Evolutionary conservation across 495 filamentous ascomycete species (phyloP).

Genomic region (Aspergillus steynii): DNA sequence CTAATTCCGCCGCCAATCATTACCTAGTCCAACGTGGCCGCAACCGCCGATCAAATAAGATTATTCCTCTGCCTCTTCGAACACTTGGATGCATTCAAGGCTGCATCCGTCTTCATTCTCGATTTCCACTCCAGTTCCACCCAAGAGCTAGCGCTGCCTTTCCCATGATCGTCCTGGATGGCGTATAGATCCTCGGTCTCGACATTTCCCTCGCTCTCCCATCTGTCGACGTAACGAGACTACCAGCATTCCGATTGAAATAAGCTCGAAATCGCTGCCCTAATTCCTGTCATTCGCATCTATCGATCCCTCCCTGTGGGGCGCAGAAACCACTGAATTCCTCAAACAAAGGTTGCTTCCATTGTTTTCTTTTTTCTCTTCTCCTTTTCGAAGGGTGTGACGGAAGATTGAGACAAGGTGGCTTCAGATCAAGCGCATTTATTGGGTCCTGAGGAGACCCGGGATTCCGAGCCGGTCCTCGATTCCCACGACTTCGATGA

Average conservation of each 20-base stretch:
- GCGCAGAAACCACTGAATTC: not conserved
- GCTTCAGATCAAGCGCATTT: conserved; percentile 20
- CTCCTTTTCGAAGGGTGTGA: conserved; percentile 1
- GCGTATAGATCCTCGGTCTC: conserved; percentile 7
- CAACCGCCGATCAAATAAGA: not conserved
- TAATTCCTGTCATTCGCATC: conserved; percentile 2
- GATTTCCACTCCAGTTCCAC: not conserved
- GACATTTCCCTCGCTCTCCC: conserved; percentile 8
- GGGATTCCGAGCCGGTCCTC: conserved; percentile 25
- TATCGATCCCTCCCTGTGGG: not conserved
- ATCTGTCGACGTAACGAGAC: conserved; percentile 8
- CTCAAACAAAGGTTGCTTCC: conserved; percentile 4
- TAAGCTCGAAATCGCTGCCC: not conserved
- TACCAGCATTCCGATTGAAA: conserved; percentile 1
- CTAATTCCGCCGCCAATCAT: not conserved
- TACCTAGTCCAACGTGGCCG: not conserved
- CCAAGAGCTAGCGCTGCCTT: not conserved
- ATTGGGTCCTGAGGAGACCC: conserved; percentile 12
- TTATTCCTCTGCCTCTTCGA: not conserved
- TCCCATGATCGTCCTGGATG: conserved; percentile 5
- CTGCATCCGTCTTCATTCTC: not conserved
- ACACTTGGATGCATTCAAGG: not conserved
- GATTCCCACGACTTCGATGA: conserved; percentile 40
- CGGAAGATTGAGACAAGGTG: conserved; percentile 19
- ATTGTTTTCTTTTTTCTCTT: conserved; percentile 5